phyloP scores from a whole-genome alignment of 1,284 basidiomycete species.

The Ustilago loliicola region DNA sequence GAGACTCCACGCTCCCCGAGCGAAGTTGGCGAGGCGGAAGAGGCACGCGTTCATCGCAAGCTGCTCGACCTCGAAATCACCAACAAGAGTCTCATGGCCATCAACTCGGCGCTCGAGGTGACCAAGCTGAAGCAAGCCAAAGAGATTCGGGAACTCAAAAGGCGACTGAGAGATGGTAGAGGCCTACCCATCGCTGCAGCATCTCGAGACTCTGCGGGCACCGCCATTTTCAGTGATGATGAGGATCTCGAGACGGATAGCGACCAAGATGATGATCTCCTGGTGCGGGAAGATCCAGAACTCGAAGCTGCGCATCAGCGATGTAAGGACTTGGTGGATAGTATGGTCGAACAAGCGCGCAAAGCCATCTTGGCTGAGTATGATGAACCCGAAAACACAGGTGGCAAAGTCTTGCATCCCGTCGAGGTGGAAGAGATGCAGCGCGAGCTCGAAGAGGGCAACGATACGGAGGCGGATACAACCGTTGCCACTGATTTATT shows the following conservation, averaged over 20 bases:
- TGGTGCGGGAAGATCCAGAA: constrained; percentile 53
- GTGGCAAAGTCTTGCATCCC: constrained; percentile 61
- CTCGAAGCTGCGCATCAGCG: constrained; percentile 54
- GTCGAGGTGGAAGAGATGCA: constrained; percentile 56
- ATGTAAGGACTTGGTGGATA: constrained; percentile 56
- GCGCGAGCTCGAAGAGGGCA: constrained; percentile 28
- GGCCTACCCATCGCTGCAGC: constrained; percentile 14
- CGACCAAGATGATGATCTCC: constrained; percentile 39
- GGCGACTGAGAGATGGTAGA: constrained; percentile 48
- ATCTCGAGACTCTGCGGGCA: constrained; percentile 17
- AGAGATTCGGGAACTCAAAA: constrained; percentile 70
- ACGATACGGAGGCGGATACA: constrained; percentile 17
- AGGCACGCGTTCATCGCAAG: constrained; percentile 65
- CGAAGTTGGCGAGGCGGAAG: constrained; percentile 49
- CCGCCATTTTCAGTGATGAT: constrained; percentile 23
- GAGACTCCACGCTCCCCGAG: constrained; percentile 38
- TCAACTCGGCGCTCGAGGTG: constrained; percentile 72
- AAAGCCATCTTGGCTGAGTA: constrained; percentile 49
- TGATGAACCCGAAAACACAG: constrained; percentile 24
- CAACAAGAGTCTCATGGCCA: constrained; percentile 71
- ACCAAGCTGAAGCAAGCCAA: constrained; percentile 70
- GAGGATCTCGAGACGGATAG: constrained; percentile 42
- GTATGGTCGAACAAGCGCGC: constrained; percentile 54
- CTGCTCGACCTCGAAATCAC: constrained; percentile 72
- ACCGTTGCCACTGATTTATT: constrained; percentile 22